Percentiles rank a stretch among this genome's conserved stretches.
Conservation (phyloP, 1,284 basidiomycete species). For the Sanghuangporus weigelae region DNA sequence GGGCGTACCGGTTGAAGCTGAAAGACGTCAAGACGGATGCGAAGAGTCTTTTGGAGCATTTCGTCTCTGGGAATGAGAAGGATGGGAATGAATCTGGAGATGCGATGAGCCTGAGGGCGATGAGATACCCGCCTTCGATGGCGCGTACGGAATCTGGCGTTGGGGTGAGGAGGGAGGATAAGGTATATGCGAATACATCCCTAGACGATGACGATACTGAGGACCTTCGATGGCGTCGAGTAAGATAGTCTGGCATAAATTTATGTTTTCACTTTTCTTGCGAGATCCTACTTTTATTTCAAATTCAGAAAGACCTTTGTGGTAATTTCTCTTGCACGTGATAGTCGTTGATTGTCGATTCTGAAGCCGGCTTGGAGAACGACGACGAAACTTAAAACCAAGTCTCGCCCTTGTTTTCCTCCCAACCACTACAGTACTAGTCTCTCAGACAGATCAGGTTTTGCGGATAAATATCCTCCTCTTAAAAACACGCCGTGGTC, state of each 20-base stretch:
- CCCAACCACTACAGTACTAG: too few species aligned
- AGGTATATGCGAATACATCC: not conserved
- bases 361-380: too few species aligned
- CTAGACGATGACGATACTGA: too few species aligned
- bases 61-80: not conserved
- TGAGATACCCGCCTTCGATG: slow-evolving; percentile 5
- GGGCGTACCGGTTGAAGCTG: slow-evolving; percentile 54
- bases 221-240: not conserved
- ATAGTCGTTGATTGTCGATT: too few species aligned
- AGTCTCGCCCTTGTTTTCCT: too few species aligned
- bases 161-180: slow-evolving; percentile 9
- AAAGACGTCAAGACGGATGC: slow-evolving; percentile 37
- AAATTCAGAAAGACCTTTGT: not conserved
- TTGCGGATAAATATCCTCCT: too few species aligned
- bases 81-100: not conserved
- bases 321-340: too few species aligned
- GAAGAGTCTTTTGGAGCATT: slow-evolving; percentile 24
- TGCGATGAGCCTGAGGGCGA: not conserved
- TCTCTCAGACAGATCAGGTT: too few species aligned
- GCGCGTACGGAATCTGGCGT: slow-evolving; percentile 8
- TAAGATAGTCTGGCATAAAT: not conserved
- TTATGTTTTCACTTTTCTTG: too few species aligned
- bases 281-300: not conserved
- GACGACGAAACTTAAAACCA: too few species aligned
- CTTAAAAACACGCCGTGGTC: too few species aligned